phyloP scores from a whole-genome alignment of 345 rosid genomes.

The Brassica nigra region DNA sequence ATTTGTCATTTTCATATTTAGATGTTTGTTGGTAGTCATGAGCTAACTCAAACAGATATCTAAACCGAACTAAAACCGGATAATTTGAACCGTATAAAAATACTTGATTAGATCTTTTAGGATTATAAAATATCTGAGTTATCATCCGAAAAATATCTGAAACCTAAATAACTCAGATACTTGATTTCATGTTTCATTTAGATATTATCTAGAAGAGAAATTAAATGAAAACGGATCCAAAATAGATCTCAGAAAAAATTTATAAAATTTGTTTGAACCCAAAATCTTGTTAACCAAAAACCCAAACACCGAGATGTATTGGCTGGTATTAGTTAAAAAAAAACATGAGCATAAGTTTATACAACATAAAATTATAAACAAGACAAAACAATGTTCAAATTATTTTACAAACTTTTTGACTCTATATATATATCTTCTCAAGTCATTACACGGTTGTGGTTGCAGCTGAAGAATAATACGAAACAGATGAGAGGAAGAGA shows the following conservation, averaged over 20 bases:
- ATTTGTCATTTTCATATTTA: neutral
- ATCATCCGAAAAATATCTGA: no score
- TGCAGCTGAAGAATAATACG: conserved; percentile 10
- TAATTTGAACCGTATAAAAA: neutral
- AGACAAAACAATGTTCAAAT: neutral
- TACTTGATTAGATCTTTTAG: neutral
- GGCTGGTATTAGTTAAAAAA: neutral
- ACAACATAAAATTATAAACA: neutral
- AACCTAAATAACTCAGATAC: no score
- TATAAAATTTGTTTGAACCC: no score
- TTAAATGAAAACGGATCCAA: no score
- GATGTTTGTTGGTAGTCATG: neutral
- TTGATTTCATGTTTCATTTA: no score
- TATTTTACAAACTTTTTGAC: neutral
- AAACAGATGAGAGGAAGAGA: conserved; percentile 13
- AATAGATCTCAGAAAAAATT: no score
- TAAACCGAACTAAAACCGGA: neutral
- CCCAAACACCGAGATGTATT: neutral
- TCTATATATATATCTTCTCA: neutral
- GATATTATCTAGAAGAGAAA: no score
- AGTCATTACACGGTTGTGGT: neutral
- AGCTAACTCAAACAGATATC: neutral
- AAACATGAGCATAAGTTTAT: neutral
- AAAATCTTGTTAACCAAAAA: no score
- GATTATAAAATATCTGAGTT: neutral